phyloP scores from a whole-genome alignment of 805 yeast species.

The Starmera dryadoides region DNA sequence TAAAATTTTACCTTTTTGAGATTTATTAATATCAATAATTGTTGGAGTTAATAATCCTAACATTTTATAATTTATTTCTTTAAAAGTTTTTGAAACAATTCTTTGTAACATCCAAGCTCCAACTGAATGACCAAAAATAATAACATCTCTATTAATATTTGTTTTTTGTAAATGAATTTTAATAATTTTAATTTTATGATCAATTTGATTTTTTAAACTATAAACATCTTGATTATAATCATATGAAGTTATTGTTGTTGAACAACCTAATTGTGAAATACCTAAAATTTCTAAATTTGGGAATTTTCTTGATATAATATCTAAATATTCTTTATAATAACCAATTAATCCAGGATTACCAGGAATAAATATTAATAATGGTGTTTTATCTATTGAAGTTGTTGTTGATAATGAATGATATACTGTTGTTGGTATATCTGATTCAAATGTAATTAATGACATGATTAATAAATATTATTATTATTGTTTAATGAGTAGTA shows the following conservation, averaged over 20 bases:
- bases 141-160: constrained; percentile 26
- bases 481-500: too few relatives aligned
- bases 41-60: constrained; percentile 69
- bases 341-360: constrained; percentile 75
- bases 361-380: constrained; percentile 54
- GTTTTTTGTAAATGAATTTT: constrained; percentile 22
- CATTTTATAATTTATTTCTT: constrained; percentile 27
- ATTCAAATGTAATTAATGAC: not conserved
- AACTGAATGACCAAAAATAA: constrained; percentile 62
- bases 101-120: constrained; percentile 62
- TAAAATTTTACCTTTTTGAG: constrained; percentile 32
- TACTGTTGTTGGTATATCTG: constrained; percentile 14
- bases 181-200: constrained; percentile 50
- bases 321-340: constrained; percentile 52
- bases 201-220: constrained; percentile 46
- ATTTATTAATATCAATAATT: constrained; percentile 47
- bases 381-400: constrained; percentile 8
- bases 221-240: constrained; percentile 20
- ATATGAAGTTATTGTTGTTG: constrained; percentile 12
- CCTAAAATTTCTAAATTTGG: constrained; percentile 48
- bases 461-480: too few relatives aligned
- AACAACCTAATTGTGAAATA: constrained; percentile 61
- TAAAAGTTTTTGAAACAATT: constrained; percentile 24
- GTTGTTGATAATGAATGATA: constrained; percentile 5
- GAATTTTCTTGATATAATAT: constrained; percentile 29